Conservation (phyloP, 108 stramenopile species). For the Nitzschia sp. region DNA sequence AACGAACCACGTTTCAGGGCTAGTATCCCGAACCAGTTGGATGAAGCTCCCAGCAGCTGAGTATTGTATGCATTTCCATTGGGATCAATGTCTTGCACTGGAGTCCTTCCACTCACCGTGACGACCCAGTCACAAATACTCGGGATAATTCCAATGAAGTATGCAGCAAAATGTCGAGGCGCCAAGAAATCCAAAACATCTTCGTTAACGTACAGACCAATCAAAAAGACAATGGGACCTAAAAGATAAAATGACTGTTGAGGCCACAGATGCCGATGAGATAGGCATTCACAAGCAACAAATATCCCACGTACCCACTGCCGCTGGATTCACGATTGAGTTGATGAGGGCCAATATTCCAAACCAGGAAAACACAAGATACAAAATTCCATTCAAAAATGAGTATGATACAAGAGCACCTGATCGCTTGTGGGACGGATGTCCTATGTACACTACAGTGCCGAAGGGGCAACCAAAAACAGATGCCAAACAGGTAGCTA, state of each 20-base stretch:
- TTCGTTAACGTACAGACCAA: slow-evolving; percentile 38
- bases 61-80: slow-evolving; percentile 7
- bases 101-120: slow-evolving; percentile 27
- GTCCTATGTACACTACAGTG: slow-evolving; percentile 65
- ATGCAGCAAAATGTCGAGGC: slow-evolving; percentile 25
- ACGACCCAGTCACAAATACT: slow-evolving; percentile 42
- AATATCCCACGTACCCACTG: slow-evolving; percentile 6
- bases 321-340: slow-evolving; percentile 29
- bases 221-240: slow-evolving; percentile 52
- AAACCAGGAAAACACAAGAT: slow-evolving; percentile 38
- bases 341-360: slow-evolving; percentile 38
- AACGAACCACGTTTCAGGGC: slow-evolving; percentile 37
- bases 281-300: too few species aligned
- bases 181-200: slow-evolving; percentile 24
- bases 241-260: not conserved
- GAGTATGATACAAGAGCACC: slow-evolving; percentile 51
- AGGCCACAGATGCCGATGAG: too few species aligned
- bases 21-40: slow-evolving; percentile 29
- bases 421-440: slow-evolving; percentile 54
- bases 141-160: slow-evolving; percentile 14
- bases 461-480: slow-evolving; percentile 57
- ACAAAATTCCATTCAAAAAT: slow-evolving; percentile 42
- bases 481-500: slow-evolving; percentile 52
- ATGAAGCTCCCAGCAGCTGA: not conserved
- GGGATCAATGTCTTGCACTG: slow-evolving; percentile 7